Percentiles rank a stretch among this genome's conserved stretches.
Conservation (phyloP, 306 rosid species). For the Cucurbita ficifolia region DNA sequence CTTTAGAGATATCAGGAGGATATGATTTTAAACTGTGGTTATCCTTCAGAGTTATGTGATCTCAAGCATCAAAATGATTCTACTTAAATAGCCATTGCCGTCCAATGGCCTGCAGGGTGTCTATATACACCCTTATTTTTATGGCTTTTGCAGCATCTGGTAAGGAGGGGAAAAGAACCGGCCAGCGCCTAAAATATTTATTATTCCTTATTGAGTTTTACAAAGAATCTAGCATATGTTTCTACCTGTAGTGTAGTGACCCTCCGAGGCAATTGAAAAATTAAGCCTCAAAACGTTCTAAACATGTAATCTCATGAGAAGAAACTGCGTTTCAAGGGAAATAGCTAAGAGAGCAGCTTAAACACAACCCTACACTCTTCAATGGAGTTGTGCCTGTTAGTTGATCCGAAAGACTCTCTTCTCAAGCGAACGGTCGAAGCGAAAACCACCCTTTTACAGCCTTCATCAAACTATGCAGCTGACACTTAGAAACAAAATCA, state of each 20-base stretch:
- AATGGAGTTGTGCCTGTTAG: not conserved
- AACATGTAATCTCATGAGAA: not conserved
- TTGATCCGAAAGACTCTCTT: not conserved
- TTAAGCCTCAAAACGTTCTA: not conserved
- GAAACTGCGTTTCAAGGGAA: too few species aligned
- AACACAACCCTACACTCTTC: not conserved
- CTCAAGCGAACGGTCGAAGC: not conserved
- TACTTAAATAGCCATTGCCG: constrained; percentile 11
- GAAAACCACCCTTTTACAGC: not conserved
- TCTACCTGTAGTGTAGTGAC: not conserved
- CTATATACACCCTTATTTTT: not conserved
- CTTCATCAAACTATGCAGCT: not conserved
- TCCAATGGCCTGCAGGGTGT: constrained; percentile 14
- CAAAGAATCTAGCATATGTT: not conserved
- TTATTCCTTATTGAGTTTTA: not conserved
- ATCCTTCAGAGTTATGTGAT: not conserved
- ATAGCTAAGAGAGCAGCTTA: not conserved
- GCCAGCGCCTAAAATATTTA: not conserved
- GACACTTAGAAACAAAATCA: not conserved
- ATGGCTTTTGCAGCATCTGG: not conserved
- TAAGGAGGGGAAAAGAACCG: not conserved
- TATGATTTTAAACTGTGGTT: too few species aligned
- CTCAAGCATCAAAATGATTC: not conserved
- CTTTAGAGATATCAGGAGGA: not conserved
- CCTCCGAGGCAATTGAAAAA: not conserved